Percentiles rank a stretch among this genome's conserved stretches.
These are phyloP conservation scores for Fusarium sp. DNA, from an alignment of 2,329 filamentous ascomycete genomes.

Conservation along the genomic window DNA sequence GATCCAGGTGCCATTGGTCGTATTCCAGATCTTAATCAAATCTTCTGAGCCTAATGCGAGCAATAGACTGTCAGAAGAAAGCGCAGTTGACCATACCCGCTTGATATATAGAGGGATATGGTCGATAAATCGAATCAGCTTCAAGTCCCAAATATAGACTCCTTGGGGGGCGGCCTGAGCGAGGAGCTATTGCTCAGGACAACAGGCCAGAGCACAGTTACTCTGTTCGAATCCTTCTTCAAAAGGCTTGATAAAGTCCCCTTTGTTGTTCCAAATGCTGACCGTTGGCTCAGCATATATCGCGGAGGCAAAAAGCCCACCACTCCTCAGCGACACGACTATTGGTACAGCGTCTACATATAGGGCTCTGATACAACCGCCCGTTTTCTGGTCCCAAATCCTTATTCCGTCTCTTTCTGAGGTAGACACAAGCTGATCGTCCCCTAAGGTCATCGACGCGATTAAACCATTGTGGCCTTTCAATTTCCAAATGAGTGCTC, in stretches of 20 bases:
- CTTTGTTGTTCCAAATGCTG: background rate
- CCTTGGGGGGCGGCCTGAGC: fast-evolving
- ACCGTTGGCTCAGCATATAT: fast-evolving
- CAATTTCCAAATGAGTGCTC: background rate
- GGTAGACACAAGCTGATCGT: background rate
- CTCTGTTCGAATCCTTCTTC: too few species aligned
- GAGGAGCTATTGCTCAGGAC: background rate
- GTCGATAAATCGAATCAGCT: background rate
- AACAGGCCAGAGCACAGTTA: background rate
- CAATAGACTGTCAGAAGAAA: background rate
- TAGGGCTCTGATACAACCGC: background rate
- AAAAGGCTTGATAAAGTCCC: background rate
- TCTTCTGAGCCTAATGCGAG: background rate
- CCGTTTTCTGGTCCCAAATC: background rate
- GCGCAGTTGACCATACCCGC: background rate
- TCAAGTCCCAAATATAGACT: background rate
- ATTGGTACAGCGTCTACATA: fast-evolving
- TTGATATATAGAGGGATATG: background rate
- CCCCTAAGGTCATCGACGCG: background rate
- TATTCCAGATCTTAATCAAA: background rate
- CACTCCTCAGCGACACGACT: background rate
- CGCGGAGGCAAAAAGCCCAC: background rate
- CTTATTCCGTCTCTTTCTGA: too few species aligned
- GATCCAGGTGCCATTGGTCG: background rate
- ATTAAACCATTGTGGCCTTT: fast-evolving